phyloP scores from a whole-genome alignment of 2,329 filamentous ascomycete genomes.

The Pseudogymnoascus sp. region DNA sequence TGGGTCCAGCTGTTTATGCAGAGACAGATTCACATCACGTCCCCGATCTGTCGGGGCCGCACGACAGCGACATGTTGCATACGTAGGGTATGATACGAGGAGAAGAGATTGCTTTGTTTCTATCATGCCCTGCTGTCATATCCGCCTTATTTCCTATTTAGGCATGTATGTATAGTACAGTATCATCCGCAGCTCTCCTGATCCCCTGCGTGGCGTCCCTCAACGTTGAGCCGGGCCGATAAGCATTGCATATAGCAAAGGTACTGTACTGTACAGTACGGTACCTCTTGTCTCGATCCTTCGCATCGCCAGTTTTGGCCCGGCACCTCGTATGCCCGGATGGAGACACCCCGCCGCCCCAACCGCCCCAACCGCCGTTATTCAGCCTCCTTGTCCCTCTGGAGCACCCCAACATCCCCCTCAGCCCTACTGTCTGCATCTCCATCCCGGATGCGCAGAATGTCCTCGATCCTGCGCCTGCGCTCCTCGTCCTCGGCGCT shows the following conservation, averaged over 20 bases:
- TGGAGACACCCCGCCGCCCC: background rate
- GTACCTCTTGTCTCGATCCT: background rate
- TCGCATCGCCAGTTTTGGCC: background rate
- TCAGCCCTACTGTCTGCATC: background rate
- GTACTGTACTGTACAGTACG: background rate
- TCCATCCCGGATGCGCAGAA: background rate
- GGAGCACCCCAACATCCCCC: background rate
- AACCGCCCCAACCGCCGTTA: background rate
- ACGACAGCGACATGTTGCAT: background rate
- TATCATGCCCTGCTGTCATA: background rate
- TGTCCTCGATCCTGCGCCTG: background rate
- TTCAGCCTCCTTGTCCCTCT: background rate
- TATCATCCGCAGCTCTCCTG: background rate
- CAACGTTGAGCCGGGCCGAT: slow-evolving; percentile 6
- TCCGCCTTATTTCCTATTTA: background rate
- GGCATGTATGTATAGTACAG: background rate
- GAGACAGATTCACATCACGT: background rate
- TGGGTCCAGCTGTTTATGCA: background rate
- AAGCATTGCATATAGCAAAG: background rate
- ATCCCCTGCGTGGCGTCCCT: background rate
- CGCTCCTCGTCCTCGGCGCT: slow-evolving; percentile 10
- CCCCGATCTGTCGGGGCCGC: background rate
- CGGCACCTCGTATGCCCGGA: background rate
- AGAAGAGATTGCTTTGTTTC: background rate
- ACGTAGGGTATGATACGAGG: background rate